phyloP scores from a whole-genome alignment of 352 stramenopile species.

The Pythium aquatile region DNA sequence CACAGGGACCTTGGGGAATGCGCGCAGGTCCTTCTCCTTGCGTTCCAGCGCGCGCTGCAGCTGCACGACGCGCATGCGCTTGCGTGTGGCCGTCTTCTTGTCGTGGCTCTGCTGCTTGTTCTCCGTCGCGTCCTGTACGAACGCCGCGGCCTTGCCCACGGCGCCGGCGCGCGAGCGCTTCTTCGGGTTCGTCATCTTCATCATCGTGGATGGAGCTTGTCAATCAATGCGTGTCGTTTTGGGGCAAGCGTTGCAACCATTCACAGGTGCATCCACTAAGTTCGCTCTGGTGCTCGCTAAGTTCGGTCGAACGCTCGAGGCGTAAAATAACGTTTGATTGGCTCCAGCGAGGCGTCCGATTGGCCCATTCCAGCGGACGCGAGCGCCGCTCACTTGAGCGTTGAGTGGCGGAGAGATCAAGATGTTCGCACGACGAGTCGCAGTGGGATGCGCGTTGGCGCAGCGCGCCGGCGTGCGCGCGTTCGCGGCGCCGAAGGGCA shows the following conservation, averaged over 20 bases:
- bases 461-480: conserved; percentile 38
- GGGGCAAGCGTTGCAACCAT: conserved; percentile 21
- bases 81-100: conserved; percentile 62
- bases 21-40: conserved; percentile 61
- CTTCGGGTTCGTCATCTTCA: conserved; percentile 51
- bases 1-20: conserved; percentile 48
- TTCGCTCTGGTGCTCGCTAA: conserved; percentile 14
- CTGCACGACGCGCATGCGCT: conserved; percentile 80
- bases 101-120: conserved; percentile 60
- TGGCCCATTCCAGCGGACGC: conserved; percentile 1
- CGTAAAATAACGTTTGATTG: conserved; percentile 18
- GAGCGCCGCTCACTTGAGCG: conserved; percentile 2
- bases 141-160: conserved; percentile 50
- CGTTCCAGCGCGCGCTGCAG: conserved; percentile 71
- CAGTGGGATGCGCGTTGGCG: conserved; percentile 31
- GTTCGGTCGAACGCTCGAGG: background rate
- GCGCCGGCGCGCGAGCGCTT: conserved; percentile 49
- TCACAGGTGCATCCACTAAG: conserved; percentile 16
- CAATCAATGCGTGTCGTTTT: conserved; percentile 11
- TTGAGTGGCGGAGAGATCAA: conserved; percentile 30
- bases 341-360: conserved; percentile 8
- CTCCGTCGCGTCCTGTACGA: conserved; percentile 57
- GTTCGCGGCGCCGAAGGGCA: conserved; percentile 67
- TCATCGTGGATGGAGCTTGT: conserved; percentile 28
- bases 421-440: conserved; percentile 46